Evolutionary conservation across 2,329 filamentous ascomycete species (phyloP), one percentile per base, ranked within the genome.

Genomic region (Zarea fungicola): DNA sequence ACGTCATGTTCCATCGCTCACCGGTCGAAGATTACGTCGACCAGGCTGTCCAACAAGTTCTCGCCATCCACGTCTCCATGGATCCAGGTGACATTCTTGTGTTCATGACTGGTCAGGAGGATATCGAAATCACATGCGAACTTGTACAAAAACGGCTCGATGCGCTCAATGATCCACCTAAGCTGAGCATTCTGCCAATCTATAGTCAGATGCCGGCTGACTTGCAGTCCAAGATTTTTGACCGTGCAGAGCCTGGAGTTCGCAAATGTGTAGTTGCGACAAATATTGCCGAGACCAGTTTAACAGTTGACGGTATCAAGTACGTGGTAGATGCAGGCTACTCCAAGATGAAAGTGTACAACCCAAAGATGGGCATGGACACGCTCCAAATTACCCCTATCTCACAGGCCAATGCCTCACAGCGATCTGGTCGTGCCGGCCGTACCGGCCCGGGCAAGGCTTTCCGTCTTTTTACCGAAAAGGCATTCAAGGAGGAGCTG

Each of bases 121-220:
- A 99, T 62, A 99, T 99, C 53, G 93, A 99, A 66, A 87, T 87
- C 35, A 99, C 95, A 0, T 99, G 93, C 63, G 93, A 99, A 62
- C 74, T 97, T 18, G 79, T 97, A 3, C 88, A 89, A 48, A 92
- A 96, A 63, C 79, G 93, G 36, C 74, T 99, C 14, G 85, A 89
- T 55, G 80, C 92, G 25, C 78, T 99, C 26, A 97, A 96, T 54
- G 91, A 99, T 60, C 92, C 93, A 1, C 91, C 93, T 1, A 92
- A 96, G 63, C 80, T 99, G 51, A 92, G 88, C 63, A 95, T 99
- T 48, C 70, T 99, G 23, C 95, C 95, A 0, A 97, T 99, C 48
- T 99, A 99, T 80, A 96, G 90, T 76, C 93, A 99, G 67, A 96
- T 99, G 93, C 95, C 93, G 3, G 93, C 93, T 28, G 95, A 99